phyloP scores from a whole-genome alignment of 1,139 yeast species.

The Taphrina communis region DNA sequence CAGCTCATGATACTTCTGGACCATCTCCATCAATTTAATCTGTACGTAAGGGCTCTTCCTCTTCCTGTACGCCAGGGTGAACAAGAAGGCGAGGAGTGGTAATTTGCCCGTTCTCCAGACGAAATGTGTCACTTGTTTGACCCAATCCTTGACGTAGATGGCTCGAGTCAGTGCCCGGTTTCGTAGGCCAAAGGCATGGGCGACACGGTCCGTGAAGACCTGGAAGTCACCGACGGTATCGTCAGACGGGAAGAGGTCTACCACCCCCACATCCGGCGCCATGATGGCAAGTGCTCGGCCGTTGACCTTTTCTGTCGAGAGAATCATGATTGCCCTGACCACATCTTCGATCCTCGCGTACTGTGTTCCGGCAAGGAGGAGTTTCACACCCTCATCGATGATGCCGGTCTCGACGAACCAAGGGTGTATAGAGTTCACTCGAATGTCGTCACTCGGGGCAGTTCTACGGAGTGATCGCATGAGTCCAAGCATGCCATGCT shows the following conservation, averaged over 20 bases:
- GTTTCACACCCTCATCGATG: constrained; percentile 35
- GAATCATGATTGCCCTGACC: constrained; percentile 29
- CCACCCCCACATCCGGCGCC: constrained; percentile 24
- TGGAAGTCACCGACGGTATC: constrained; percentile 30
- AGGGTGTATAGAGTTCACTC: constrained; percentile 39
- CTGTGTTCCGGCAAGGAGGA: constrained; percentile 32
- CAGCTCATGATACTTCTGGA: constrained; percentile 23
- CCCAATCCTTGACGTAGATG: constrained; percentile 15
- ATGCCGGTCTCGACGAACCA: constrained; percentile 41
- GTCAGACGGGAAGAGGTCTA: constrained; percentile 27
- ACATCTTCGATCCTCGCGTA: constrained; percentile 38
- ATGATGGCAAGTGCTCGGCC: constrained; percentile 37
- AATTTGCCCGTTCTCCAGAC: constrained; percentile 22
- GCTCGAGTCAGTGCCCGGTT: constrained; percentile 5
- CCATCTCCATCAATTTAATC: constrained; percentile 25
- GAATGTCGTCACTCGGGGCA: constrained; percentile 31
- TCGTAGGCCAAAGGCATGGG: constrained; percentile 18
- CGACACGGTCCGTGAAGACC: constrained; percentile 34
- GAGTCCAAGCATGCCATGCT: constrained; percentile 40
- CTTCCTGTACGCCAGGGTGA: constrained; percentile 6
- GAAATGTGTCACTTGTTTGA: constrained; percentile 16
- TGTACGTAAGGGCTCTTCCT: constrained; percentile 22
- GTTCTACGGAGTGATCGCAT: constrained; percentile 38
- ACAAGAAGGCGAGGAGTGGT: constrained; percentile 18
- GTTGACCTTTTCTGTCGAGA: constrained; percentile 15